A percentile compares a stretch with the other conserved stretches of the same genome.
Evolutionary conservation across 306 rosid species (phyloP).

Genomic region (Vigna trinervia): DNA sequence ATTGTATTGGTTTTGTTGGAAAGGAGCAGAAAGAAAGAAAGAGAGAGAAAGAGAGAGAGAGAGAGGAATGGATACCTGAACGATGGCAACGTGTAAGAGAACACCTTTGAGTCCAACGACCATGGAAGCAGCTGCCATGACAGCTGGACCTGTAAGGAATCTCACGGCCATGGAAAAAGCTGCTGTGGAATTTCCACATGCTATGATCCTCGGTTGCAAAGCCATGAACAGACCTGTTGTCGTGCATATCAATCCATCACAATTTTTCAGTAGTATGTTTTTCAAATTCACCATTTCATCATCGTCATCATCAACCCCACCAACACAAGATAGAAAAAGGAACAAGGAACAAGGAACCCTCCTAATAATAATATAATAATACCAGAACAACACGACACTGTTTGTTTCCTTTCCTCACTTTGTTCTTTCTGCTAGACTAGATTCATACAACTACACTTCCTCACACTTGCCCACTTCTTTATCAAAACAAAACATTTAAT

Average conservation of each 20-base stretch:
- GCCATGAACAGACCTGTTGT: slow-evolving; percentile 96
- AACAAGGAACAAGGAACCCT: neutral
- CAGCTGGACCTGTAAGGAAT: slow-evolving; percentile 99
- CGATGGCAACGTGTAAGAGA: slow-evolving; percentile 93
- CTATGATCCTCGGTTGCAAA: slow-evolving; percentile 97
- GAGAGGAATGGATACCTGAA: slow-evolving; percentile 58
- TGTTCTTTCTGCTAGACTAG: slow-evolving; percentile 33
- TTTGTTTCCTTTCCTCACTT: slow-evolving; percentile 38
- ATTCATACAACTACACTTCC: neutral
- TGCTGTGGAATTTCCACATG: slow-evolving; percentile 94
- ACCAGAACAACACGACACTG: neutral
- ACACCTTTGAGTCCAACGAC: slow-evolving; percentile 89
- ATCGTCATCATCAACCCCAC: slow-evolving; percentile 58
- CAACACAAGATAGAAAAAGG: slow-evolving; percentile 44
- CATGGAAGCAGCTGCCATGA: slow-evolving; percentile 97
- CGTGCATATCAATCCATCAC: slow-evolving; percentile 31
- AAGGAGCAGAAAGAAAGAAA: slow-evolving; percentile 47
- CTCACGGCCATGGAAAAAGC: slow-evolving; percentile 93
- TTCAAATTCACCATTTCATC: slow-evolving; percentile 31
- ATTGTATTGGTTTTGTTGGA: slow-evolving; percentile 49
- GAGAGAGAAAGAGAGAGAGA: slow-evolving; percentile 10
- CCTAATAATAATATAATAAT: neutral
- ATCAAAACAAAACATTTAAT: slow-evolving; percentile 33
- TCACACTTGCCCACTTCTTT: slow-evolving; percentile 20
- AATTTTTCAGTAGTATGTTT: neutral